Base-by-base conservation (phyloP, 2,329 filamentous ascomycete species). In the Dactylellina drechsleri region DNA sequence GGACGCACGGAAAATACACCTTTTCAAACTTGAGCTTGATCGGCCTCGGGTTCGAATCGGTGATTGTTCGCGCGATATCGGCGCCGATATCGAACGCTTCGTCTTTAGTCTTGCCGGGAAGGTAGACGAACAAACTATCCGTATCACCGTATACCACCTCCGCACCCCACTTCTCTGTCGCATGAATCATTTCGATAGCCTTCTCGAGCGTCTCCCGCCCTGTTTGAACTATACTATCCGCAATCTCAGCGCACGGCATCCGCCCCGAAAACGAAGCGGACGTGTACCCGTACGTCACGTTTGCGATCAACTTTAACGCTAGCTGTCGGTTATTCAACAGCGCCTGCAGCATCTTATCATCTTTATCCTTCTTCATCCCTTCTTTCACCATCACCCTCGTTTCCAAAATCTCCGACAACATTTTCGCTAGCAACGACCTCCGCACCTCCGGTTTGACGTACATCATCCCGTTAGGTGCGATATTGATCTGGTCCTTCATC, bases 91-190 rank as follows among this genome's bases (percentile, higher is more conserved):
- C 87, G 81, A 99, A 99, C 0, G 96, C 96, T 81, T 98, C 88
- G 18, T 92, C 91, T 64, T 89, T 89, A 0, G 92, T 96, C 57
- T 92, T 89, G 3, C 94, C 95, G 79, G 92, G 93, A 41, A 99
- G 86, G 78, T 95, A 88, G 56, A 99, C 87, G 80, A 99, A 99
- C 7, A 99, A 83, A 80, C 92, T 97, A 84, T 99, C 95, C 0
- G 96, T 99, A 81, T 99, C 95, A 66, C 95, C 96, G 79, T 99
- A 99, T 0, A 99, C 94, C 0, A 99, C 95, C 82, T 99, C 95
- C 0, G 95, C 95, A 8, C 90, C 91, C 96, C 96, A 99, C 76
- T 87, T 87, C 77, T 90, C 87, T 12, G 93, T 89, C 0, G 92
- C 92, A 80, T 99, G 95, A 43, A 99, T 98, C 67, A 93, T 85